Conservation (phyloP, 2,329 filamentous ascomycete genomes). For the Aspergillus phoenicis region DNA sequence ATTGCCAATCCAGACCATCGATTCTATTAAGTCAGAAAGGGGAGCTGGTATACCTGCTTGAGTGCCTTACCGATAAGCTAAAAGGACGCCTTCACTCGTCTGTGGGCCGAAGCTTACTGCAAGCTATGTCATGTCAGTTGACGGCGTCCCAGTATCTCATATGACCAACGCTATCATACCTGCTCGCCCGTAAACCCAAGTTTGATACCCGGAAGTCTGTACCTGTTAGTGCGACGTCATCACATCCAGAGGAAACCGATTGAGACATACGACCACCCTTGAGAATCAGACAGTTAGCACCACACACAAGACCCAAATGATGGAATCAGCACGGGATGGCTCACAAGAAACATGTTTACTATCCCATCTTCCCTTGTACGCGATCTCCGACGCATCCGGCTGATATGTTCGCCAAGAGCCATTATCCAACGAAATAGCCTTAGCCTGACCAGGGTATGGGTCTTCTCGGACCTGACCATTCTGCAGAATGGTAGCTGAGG, state of each 20-base stretch:
- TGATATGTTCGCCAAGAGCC: constrained; percentile 53
- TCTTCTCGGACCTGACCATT: constrained; percentile 46
- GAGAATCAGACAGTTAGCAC: neutral
- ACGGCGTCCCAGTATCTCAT: neutral
- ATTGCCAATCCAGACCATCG: constrained; percentile 61
- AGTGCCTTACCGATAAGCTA: constrained; percentile 52
- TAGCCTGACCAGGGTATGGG: constrained; percentile 43
- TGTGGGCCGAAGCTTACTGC: constrained; percentile 58
- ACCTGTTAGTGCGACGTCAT: constrained; percentile 8
- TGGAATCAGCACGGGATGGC: neutral
- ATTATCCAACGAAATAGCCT: constrained; percentile 33
- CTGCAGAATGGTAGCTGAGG: constrained; percentile 44
- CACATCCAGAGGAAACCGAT: neutral
- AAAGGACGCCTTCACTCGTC: constrained; percentile 53
- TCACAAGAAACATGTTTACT: constrained; percentile 59
- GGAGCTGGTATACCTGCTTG: too few relatives aligned
- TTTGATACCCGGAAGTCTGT: constrained; percentile 55
- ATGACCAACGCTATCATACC: constrained; percentile 23
- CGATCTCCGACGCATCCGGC: constrained; percentile 57
- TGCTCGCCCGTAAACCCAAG: constrained; percentile 58
- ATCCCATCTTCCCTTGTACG: constrained; percentile 66
- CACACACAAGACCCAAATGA: neutral
- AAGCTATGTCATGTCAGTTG: constrained; percentile 31
- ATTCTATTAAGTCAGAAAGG: constrained; percentile 43
- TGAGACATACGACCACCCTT: constrained; percentile 57